phyloP scores from a whole-genome alignment of 805 yeast species.

The Candida michaelii region DNA sequence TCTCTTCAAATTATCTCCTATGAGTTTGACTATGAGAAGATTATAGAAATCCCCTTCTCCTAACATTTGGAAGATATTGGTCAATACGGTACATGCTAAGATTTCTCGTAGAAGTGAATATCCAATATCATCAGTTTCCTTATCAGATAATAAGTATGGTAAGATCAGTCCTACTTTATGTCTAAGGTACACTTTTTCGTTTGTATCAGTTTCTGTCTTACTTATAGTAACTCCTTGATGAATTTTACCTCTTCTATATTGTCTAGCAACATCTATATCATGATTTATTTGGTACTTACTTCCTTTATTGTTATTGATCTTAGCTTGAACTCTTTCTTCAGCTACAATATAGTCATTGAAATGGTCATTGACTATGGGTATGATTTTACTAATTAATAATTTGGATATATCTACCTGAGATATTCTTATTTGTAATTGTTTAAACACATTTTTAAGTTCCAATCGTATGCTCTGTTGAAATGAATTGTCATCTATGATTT shows the following conservation, averaged over 20 bases:
- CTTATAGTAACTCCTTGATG: slow-evolving; percentile 56
- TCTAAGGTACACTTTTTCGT: slow-evolving; percentile 53
- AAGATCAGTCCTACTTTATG: slow-evolving; percentile 41
- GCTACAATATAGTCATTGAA: slow-evolving; percentile 50
- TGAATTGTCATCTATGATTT: slow-evolving; percentile 35
- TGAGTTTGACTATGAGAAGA: slow-evolving; percentile 53
- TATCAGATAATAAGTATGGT: slow-evolving; percentile 48
- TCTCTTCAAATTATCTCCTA: slow-evolving; percentile 68
- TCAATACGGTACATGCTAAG: slow-evolving; percentile 46
- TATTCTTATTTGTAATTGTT: slow-evolving; percentile 43
- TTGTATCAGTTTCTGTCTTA: slow-evolving; percentile 25
- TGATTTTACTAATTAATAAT: slow-evolving; percentile 52
- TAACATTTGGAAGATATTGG: slow-evolving; percentile 55
- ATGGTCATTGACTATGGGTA: slow-evolving; percentile 71
- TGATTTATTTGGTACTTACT: slow-evolving; percentile 26
- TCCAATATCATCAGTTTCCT: slow-evolving; percentile 50
- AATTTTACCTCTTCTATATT: slow-evolving; percentile 50
- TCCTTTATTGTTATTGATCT: slow-evolving; percentile 20
- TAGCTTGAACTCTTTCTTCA: slow-evolving; percentile 30
- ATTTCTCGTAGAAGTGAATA: slow-evolving; percentile 59
- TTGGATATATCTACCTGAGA: slow-evolving; percentile 51
- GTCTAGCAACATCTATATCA: slow-evolving; percentile 41
- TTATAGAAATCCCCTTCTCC: slow-evolving; percentile 81
- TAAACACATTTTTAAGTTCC: slow-evolving; percentile 44
- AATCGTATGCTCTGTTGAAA: slow-evolving; percentile 41